Evolutionary conservation across 306 rosid species (phyloP).

Genomic region (Quercus engelmannii): DNA sequence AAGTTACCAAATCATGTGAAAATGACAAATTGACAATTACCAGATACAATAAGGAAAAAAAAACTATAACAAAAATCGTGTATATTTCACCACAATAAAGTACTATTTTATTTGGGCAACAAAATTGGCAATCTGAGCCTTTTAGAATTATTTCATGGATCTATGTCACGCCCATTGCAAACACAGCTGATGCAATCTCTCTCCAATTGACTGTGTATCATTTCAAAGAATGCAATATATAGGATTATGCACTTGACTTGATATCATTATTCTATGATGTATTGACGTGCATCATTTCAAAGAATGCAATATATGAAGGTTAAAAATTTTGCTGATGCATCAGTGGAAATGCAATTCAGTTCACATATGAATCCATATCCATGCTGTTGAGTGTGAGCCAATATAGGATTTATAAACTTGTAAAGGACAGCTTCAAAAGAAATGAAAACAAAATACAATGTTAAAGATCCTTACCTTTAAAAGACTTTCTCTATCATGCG

Average conservation of each 20-base stretch:
- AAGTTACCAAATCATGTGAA: not conserved
- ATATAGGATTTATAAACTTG: not conserved
- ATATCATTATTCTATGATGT: not conserved
- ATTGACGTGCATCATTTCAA: too few species aligned
- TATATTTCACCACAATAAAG: too few species aligned
- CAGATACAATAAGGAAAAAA: too few species aligned
- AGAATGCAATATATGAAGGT: too few species aligned
- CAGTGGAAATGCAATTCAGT: not conserved
- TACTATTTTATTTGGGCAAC: too few species aligned
- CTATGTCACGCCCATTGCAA: not conserved
- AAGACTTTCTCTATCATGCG: constrained; percentile 68
- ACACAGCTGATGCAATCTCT: not conserved
- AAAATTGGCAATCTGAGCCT: too few species aligned
- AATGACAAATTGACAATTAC: not conserved
- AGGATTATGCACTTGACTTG: not conserved
- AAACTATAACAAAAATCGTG: too few species aligned
- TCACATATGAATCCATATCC: not conserved
- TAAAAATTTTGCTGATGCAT: not conserved
- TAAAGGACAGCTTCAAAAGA: not conserved
- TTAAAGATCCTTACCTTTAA: constrained; percentile 36
- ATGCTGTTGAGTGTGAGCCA: not conserved
- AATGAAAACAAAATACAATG: not conserved
- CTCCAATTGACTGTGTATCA: not conserved
- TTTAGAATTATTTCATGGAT: too few species aligned
- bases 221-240: not conserved